Evolutionary conservation across 495 filamentous ascomycete species (phyloP).

Genomic region (Daldinia grandis): DNA sequence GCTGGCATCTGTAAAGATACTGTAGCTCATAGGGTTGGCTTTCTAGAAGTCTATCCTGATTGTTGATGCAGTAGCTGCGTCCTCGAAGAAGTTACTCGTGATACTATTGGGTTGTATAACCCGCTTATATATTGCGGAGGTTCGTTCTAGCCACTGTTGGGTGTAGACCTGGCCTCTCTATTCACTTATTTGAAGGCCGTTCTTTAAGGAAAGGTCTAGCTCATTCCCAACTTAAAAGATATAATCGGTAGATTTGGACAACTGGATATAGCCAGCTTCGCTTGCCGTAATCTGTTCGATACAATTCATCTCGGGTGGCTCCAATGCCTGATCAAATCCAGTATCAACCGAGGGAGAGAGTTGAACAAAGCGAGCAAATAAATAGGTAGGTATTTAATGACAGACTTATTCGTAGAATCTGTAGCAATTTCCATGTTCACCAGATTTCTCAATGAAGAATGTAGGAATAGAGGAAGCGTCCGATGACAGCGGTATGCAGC

Average conservation of each 20-base stretch:
- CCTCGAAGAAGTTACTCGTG: slow-evolving; percentile 50
- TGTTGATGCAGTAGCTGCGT: slow-evolving; percentile 48
- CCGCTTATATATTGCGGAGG: slow-evolving; percentile 43
- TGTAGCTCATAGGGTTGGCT: slow-evolving; percentile 37
- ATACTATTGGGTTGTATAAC: slow-evolving; percentile 46
- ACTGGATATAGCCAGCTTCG: slow-evolving; percentile 40
- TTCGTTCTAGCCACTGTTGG: slow-evolving; percentile 46
- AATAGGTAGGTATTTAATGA: not conserved
- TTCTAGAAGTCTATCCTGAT: slow-evolving; percentile 51
- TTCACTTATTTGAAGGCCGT: slow-evolving; percentile 42
- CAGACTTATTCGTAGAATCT: not conserved
- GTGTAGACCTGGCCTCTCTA: slow-evolving; percentile 49
- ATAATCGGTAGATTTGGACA: slow-evolving; percentile 46
- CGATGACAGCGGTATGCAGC: not conserved
- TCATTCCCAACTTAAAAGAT: slow-evolving; percentile 56
- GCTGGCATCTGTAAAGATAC: slow-evolving; percentile 28
- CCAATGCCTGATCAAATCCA: not conserved
- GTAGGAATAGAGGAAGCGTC: not conserved
- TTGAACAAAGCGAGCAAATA: not conserved
- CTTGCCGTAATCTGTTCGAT: slow-evolving; percentile 43
- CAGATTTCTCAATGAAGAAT: not conserved
- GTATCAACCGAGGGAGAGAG: not conserved
- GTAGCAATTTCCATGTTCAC: not conserved
- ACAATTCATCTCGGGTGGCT: slow-evolving; percentile 20
- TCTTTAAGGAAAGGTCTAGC: slow-evolving; percentile 49